Evolutionary conservation across 2,329 filamentous ascomycete genomes (phyloP).

Genomic region (Zymoseptoria passerinii): DNA sequence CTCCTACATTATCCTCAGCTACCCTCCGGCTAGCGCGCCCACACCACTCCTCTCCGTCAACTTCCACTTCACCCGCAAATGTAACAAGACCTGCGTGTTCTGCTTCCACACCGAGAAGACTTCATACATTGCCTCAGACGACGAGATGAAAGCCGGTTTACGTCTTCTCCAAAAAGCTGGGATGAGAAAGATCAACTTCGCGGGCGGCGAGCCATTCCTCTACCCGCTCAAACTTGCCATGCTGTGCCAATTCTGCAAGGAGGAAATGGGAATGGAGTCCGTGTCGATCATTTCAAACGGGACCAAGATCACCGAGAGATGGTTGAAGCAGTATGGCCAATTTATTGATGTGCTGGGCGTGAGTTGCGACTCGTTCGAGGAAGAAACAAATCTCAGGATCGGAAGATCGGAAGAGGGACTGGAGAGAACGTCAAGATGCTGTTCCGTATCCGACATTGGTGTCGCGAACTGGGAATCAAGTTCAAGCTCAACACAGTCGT

Average conservation of each 20-base stretch:
- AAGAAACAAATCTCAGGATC: constrained; percentile 44
- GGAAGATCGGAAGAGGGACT: constrained; percentile 45
- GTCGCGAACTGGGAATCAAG: constrained; percentile 40
- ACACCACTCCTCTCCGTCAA: constrained; percentile 38
- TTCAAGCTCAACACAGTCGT: constrained; percentile 54
- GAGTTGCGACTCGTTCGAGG: constrained; percentile 48
- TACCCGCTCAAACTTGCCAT: constrained; percentile 38
- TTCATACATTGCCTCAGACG: constrained; percentile 35
- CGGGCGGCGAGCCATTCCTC: constrained; percentile 49
- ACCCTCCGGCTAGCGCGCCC: not conserved
- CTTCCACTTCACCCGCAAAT: constrained; percentile 41
- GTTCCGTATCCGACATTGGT: constrained; percentile 31
- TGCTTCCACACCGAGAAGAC: constrained; percentile 50
- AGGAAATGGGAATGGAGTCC: constrained; percentile 40
- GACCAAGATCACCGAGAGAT: constrained; percentile 38
- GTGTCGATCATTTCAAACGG: constrained; percentile 50
- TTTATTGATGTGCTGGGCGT: constrained; percentile 49
- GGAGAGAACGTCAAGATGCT: constrained; percentile 7
- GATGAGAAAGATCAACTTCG: constrained; percentile 50
- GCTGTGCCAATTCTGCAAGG: constrained; percentile 43
- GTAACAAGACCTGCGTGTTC: constrained; percentile 45
- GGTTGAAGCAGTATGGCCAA: constrained; percentile 35
- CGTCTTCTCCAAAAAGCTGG: constrained; percentile 41
- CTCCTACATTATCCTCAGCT: not conserved
- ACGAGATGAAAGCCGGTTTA: constrained; percentile 39